Percentiles rank a stretch among this genome's conserved stretches.
Evolutionary conservation across 768 basidiomycete species (phyloP).

Genomic region (Amanita brunnescens): DNA sequence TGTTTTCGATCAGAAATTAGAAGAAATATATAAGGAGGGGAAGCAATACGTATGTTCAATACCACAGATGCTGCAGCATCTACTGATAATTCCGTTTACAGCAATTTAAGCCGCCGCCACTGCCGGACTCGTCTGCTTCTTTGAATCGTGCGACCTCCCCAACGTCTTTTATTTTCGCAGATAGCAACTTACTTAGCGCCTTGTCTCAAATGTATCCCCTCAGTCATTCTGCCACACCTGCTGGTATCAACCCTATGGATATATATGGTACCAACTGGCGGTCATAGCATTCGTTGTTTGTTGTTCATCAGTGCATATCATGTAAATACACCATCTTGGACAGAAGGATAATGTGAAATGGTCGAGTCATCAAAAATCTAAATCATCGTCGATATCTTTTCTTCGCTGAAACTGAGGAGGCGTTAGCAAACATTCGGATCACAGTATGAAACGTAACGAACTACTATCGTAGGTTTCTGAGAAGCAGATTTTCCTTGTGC

Average conservation of each 20-base stretch:
- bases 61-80: neutral
- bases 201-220: slow-evolving; percentile 6
- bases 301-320: neutral
- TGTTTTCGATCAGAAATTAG: slow-evolving; percentile 79
- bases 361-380: slow-evolving; percentile 34
- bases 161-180: slow-evolving; percentile 1
- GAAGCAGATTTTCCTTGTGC: slow-evolving; percentile 38
- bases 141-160: slow-evolving; percentile 3
- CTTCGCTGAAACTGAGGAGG: slow-evolving; percentile 48
- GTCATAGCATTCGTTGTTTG: neutral
- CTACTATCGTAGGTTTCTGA: slow-evolving; percentile 55
- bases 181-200: slow-evolving; percentile 1
- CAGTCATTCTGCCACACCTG: slow-evolving; percentile 1
- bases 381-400: slow-evolving; percentile 59
- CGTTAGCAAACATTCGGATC: neutral
- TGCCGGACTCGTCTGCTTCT: slow-evolving; percentile 10
- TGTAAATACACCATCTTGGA: neutral
- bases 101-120: slow-evolving; percentile 51
- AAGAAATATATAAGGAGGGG: slow-evolving; percentile 75
- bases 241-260: neutral
- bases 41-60: slow-evolving; percentile 49
- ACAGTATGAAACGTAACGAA: slow-evolving; percentile 17
- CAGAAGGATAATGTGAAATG: slow-evolving; percentile 2
- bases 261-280: slow-evolving; percentile 3
- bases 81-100: slow-evolving; percentile 14